These are phyloP conservation scores for Pseudofabraea citricarpa DNA, from an alignment of 2,329 filamentous ascomycete species.

Conservation along the genomic window DNA sequence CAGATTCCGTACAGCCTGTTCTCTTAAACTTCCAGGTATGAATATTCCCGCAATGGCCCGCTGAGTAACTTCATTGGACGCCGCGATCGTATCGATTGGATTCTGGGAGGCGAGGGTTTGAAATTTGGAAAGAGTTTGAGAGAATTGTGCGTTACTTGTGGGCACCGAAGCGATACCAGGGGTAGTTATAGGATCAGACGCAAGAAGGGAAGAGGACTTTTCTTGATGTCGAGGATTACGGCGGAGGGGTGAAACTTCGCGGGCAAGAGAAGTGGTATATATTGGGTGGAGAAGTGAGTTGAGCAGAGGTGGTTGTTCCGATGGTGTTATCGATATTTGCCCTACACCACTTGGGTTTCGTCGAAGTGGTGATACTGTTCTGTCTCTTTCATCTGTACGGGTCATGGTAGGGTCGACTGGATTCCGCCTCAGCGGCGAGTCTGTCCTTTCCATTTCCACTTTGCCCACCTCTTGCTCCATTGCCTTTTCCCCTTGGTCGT, in stretches of 20 bases:
- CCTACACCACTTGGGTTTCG: conserved; percentile 5
- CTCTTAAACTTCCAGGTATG: conserved; percentile 14
- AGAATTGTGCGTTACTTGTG: conserved; percentile 6
- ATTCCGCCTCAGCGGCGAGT: conserved; percentile 4
- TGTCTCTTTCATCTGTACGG: conserved; percentile 1
- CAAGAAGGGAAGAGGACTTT: background rate
- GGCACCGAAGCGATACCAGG: background rate
- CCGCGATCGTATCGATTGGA: background rate
- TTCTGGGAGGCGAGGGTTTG: conserved; percentile 8
- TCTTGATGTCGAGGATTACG: background rate
- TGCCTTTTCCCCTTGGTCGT: background rate
- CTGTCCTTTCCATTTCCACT: background rate
- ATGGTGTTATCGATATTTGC: conserved; percentile 2
- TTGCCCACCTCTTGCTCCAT: background rate
- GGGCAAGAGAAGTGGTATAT: background rate
- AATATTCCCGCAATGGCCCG: conserved; percentile 12
- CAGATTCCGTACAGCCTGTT: conserved; percentile 14
- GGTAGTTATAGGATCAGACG: background rate
- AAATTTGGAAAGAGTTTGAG: conserved; percentile 8
- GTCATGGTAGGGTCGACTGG: conserved; percentile 1
- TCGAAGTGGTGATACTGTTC: conserved; percentile 10
- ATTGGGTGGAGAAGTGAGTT: background rate
- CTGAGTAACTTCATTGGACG: conserved; percentile 9
- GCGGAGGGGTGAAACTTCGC: conserved; percentile 2
- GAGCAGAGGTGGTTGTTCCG: background rate